Percentiles rank a stretch among this genome's conserved stretches.
These are phyloP conservation scores for Purpureocillium lavendulum DNA, from an alignment of 2,329 filamentous ascomycete species.

Conservation along the genomic window DNA sequence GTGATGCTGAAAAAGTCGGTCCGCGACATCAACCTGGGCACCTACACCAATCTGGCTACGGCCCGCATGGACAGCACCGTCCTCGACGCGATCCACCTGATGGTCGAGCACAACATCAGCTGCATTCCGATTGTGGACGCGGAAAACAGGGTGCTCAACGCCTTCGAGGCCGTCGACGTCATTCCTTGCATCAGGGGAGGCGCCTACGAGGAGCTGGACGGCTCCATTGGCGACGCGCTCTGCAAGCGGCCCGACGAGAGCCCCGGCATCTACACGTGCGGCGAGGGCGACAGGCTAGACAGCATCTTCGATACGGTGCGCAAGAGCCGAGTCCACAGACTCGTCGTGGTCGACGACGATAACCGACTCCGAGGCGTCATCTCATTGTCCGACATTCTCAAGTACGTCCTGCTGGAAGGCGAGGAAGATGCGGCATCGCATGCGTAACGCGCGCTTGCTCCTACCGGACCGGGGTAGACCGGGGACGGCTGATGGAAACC, in stretches of 20 bases:
- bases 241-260: constrained; percentile 85
- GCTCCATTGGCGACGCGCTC: constrained; percentile 81
- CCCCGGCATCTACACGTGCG: constrained; percentile 94
- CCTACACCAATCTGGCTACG: constrained; percentile 72
- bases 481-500: not conserved
- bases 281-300: constrained; percentile 81
- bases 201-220: constrained; percentile 80
- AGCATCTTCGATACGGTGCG: constrained; percentile 96
- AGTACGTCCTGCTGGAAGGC: constrained; percentile 81
- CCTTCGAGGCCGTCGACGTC: constrained; percentile 96
- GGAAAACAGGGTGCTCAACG: constrained; percentile 73
- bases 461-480: not conserved
- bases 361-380: constrained; percentile 81
- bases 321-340: constrained; percentile 85
- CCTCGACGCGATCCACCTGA: constrained; percentile 86
- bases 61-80: constrained; percentile 85
- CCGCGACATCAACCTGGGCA: constrained; percentile 75
- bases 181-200: constrained; percentile 93
- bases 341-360: constrained; percentile 88
- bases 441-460: not conserved
- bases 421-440: constrained; percentile 42
- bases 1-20: constrained; percentile 82
- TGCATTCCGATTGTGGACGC: constrained; percentile 88
- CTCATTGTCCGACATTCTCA: constrained; percentile 90
- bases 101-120: constrained; percentile 90